These are phyloP conservation scores for Fusarium sulawesiense DNA, from an alignment of 2,329 filamentous ascomycete species.

Conservation along the genomic window DNA sequence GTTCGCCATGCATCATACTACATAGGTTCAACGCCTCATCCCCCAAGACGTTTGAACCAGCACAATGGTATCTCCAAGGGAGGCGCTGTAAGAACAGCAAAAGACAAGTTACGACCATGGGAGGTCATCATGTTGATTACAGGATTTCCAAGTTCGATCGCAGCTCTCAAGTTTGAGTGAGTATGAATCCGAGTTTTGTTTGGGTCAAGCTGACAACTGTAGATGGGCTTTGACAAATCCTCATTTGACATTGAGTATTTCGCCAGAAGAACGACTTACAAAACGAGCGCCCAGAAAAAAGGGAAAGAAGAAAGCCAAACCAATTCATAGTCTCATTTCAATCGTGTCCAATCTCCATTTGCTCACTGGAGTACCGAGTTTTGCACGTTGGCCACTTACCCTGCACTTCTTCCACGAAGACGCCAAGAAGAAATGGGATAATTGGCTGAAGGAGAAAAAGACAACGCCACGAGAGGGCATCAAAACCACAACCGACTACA, in stretches of 20 bases:
- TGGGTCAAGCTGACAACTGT: constrained; percentile 1
- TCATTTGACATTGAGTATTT: constrained; percentile 82
- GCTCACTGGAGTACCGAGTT: constrained; percentile 81
- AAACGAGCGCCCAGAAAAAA: constrained; percentile 61
- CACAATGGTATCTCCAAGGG: constrained; percentile 89
- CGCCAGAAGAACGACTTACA: constrained; percentile 69
- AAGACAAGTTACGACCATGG: constrained; percentile 80
- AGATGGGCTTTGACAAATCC: constrained; percentile 95
- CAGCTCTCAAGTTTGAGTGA: constrained; percentile 93
- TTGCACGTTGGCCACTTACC: constrained; percentile 83
- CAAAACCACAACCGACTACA: constrained; percentile 68
- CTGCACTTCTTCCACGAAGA: constrained; percentile 82
- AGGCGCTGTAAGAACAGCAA: constrained; percentile 81
- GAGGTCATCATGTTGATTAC: constrained; percentile 89
- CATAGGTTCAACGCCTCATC: constrained; percentile 92
- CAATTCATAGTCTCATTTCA: constrained; percentile 70
- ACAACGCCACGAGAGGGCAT: constrained; percentile 62
- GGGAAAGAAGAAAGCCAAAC: constrained; percentile 66
- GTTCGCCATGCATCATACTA: constrained; percentile 79
- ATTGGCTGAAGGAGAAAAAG: constrained; percentile 63
- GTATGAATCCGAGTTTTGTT: constrained; percentile 45
- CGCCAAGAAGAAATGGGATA: constrained; percentile 75
- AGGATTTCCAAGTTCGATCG: constrained; percentile 87
- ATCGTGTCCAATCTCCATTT: constrained; percentile 84
- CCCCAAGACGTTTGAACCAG: constrained; percentile 83